Conservation (phyloP, 768 basidiomycete species). For the Xanthoconium purpureum region DNA sequence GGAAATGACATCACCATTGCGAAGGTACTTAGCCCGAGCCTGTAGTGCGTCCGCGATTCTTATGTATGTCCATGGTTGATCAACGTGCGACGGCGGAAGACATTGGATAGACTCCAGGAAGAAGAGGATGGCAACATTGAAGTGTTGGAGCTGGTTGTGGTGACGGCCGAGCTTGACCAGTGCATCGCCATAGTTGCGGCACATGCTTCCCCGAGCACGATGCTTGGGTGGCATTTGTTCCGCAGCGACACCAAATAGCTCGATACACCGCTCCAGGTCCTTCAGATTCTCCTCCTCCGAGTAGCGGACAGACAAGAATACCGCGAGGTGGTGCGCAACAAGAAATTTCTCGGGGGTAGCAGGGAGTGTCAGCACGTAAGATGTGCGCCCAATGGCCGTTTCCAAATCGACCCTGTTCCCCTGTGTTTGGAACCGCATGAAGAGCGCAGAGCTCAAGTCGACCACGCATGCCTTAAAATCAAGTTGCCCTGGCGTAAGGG, state of each 20-base stretch:
- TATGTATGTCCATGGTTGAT: background rate
- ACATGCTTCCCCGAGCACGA: background rate
- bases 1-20: background rate
- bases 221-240: constrained; percentile 16
- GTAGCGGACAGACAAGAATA: constrained; percentile 13
- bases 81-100: constrained; percentile 13
- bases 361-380: constrained; percentile 11
- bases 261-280: constrained; percentile 17
- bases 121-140: constrained; percentile 9
- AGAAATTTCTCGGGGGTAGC: constrained; percentile 3
- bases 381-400: constrained; percentile 11
- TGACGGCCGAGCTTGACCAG: constrained; percentile 4
- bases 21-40: background rate
- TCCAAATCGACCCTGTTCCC: constrained; percentile 12
- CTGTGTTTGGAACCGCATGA: constrained; percentile 16
- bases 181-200: constrained; percentile 9
- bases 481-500: background rate
- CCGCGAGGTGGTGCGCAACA: constrained; percentile 5
- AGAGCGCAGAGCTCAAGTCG: constrained; percentile 13
- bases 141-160: constrained; percentile 1
- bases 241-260: constrained; percentile 7
- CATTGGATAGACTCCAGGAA: constrained; percentile 3
- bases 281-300: background rate
- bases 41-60: constrained; percentile 1
- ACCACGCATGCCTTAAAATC: constrained; percentile 6